A percentile compares a stretch with the other conserved stretches of the same genome.
These are phyloP conservation scores for Zychaea mexicana DNA, from an alignment of 371 early-diverging fungal species.

Conservation along the genomic window DNA sequence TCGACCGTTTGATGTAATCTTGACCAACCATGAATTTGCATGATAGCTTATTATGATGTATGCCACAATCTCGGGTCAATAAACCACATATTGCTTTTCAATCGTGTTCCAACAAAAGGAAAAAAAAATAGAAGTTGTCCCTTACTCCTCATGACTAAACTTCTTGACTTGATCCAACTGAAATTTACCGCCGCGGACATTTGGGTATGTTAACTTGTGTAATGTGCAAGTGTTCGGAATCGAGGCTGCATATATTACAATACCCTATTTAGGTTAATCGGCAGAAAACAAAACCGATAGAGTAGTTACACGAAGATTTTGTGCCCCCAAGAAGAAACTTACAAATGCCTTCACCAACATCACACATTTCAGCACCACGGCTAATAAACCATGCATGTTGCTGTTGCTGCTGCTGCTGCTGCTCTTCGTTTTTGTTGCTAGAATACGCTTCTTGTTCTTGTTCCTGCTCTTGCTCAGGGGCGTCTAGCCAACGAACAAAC, in stretches of 20 bases:
- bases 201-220: constrained; percentile 82
- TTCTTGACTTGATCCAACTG: constrained; percentile 69
- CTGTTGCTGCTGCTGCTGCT: constrained; percentile 15
- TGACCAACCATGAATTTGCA: constrained; percentile 92
- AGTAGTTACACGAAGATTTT: constrained; percentile 22
- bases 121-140: constrained; percentile 6
- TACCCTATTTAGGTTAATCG: too few species aligned
- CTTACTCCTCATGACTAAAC: constrained; percentile 77
- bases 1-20: constrained; percentile 83
- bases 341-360: constrained; percentile 81
- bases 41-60: constrained; percentile 56
- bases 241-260: too few species aligned
- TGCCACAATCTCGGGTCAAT: not conserved
- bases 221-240: constrained; percentile 82
- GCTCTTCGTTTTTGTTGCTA: too few species aligned
- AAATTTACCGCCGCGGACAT: constrained; percentile 63
- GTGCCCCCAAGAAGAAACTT: constrained; percentile 25
- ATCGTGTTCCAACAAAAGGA: too few species aligned
- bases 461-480: constrained; percentile 17
- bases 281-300: too few species aligned
- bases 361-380: constrained; percentile 88
- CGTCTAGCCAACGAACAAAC: constrained; percentile 72
- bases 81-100: too few species aligned
- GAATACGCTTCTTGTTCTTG: too few species aligned
- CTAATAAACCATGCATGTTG: constrained; percentile 78